Base-by-base conservation (phyloP, 371 early-diverging fungal species). In the Coemansia sp. region DNA sequence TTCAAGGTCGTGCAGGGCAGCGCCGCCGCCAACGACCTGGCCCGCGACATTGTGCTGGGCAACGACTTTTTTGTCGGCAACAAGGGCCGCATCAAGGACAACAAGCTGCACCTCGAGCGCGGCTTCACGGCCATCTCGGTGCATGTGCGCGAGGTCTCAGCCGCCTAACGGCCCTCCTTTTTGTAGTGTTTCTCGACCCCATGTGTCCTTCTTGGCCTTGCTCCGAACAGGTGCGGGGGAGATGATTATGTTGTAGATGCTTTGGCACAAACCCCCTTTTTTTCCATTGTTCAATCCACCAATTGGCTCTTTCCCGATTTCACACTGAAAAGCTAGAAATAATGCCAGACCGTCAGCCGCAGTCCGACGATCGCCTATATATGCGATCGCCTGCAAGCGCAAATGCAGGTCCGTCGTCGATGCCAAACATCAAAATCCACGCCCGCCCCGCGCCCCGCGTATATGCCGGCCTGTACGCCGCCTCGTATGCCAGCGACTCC, bases 51-150 rank as follows among this genome's bases (percentile, higher is more conserved):
- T 18, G 59, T 72, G 24, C 72, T 72, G 10, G 72, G 64, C 50
- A 72, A 72, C 50, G 72, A 72, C 60, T 72, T 72, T 54, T 72
- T 62, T 59, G 58, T 72, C 2, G 67, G 72, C 55, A 67, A 72
- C 54, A 67, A 72, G 55, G 72, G 72, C 60, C 63, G 67, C 53
- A 72, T 72, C 57, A 67, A 67, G 58, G 72, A 72, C 54, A 67
- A 67, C 55, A 64, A 55, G 36, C 60, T 72, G 56, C 64, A 72
- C 34, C 33, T 72, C 58, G 72, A 72, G 50, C 52, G 57, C 36
- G 58, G 67, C 18, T 63, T 63, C 54, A 67, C 62, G 68, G 57
- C 67, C 10, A 55, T 72, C 55, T 63, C 72, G 0, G 72, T 72
- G 33, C 72, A 67, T 36, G 64, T 72, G 44, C 67, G 68, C 49